A percentile compares a stretch with the other conserved stretches of the same genome.
These are phyloP conservation scores for Diophrys sp. DNA, from an alignment of 73 alveolate species.

Conservation along the genomic window DNA sequence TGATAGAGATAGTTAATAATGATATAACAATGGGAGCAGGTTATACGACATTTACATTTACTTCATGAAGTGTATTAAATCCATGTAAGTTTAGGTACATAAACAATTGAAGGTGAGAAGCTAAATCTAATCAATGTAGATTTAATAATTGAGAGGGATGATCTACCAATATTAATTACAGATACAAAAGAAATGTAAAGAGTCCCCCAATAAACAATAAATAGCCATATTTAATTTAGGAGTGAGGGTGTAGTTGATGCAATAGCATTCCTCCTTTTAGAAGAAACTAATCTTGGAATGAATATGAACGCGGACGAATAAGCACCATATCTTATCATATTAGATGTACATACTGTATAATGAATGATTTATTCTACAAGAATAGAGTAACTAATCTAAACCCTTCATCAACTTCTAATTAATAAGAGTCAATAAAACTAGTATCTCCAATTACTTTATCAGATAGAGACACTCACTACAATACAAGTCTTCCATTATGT, in stretches of 20 bases:
- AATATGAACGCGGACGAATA: conserved; percentile 15
- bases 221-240: too few relatives aligned
- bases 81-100: conserved; percentile 19
- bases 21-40: too few relatives aligned
- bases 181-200: conserved; percentile 35
- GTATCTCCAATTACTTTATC: conserved; percentile 61
- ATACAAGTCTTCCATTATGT: too few relatives aligned
- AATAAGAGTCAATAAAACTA: conserved; percentile 16
- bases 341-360: conserved; percentile 44
- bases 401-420: conserved; percentile 50
- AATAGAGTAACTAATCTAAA: conserved; percentile 37
- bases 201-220: too few relatives aligned
- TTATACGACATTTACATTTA: too few relatives aligned
- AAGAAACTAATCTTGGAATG: conserved; percentile 39
- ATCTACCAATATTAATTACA: conserved; percentile 32
- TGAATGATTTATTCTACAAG: conserved; percentile 40
- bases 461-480: conserved; percentile 59
- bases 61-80: conserved; percentile 25
- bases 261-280: conserved; percentile 33
- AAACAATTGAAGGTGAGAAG: conserved; percentile 21
- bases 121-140: conserved; percentile 57
- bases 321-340: conserved; percentile 45
- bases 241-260: conserved; percentile 27
- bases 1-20: too few relatives aligned
- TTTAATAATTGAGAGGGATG: conserved; percentile 40